Conservation (phyloP, 164 flowering plant species). For the Buxus sempervirens region DNA sequence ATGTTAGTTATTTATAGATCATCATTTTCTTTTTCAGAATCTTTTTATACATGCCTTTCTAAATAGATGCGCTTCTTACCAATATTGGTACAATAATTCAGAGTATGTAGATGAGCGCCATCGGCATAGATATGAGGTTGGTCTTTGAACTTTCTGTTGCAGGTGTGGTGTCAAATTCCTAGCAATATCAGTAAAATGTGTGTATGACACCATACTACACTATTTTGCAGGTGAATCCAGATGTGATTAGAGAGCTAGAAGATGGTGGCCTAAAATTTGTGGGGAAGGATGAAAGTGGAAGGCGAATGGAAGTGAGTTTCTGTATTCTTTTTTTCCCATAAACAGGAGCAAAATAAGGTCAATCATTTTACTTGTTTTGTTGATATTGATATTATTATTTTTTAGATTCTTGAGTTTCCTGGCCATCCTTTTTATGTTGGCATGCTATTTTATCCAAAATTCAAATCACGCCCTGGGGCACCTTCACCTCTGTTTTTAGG, state of each 20-base stretch:
- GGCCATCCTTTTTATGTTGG: constrained; percentile 89
- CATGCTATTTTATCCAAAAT: constrained; percentile 96
- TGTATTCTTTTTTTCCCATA: not conserved
- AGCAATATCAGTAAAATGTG: no score
- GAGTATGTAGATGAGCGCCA: no score
- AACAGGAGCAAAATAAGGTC: not conserved
- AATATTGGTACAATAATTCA: no score
- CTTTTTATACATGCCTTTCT: no score
- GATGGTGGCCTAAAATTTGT: constrained; percentile 82
- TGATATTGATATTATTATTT: not conserved
- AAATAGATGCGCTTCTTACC: no score
- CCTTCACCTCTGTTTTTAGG: constrained; percentile 90
- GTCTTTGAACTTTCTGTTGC: no score
- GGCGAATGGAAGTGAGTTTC: constrained; percentile 79
- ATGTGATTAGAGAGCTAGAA: constrained; percentile 52
- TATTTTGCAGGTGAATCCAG: constrained; percentile 80
- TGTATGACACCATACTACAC: no score
- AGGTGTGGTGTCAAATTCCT: not conserved
- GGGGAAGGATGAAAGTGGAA: constrained; percentile 90
- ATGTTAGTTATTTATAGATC: no score
- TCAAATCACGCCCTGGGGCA: constrained; percentile 87
- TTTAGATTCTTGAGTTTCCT: constrained; percentile 83
- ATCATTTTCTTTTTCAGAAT: no score
- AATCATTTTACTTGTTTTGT: not conserved
- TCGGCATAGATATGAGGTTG: no score